These are phyloP conservation scores for Fraxinus sp. DNA, from an alignment of 305 asterid genomes.

Conservation along the genomic window DNA sequence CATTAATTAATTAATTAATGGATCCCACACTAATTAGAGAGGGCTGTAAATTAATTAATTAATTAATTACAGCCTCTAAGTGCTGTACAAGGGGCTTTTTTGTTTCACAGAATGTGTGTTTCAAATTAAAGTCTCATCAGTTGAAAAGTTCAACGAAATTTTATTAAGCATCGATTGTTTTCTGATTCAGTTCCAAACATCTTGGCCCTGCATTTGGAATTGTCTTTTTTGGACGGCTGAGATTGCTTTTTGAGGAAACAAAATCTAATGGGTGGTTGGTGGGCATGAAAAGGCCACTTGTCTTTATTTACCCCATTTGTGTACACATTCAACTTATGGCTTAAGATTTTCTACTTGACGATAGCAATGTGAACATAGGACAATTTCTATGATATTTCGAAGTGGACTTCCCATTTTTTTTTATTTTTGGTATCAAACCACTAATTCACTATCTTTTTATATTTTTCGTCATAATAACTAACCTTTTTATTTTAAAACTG, in stretches of 20 bases:
- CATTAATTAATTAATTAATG: too few relatives aligned
- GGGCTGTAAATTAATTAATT: too few relatives aligned
- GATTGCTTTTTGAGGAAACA: conserved; percentile 8
- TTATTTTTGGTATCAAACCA: too few relatives aligned
- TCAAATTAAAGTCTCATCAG: background rate
- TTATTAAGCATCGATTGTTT: conserved; percentile 24
- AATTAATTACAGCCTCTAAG: too few relatives aligned
- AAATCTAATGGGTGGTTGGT: background rate
- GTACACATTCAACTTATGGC: background rate
- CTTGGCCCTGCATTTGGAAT: background rate
- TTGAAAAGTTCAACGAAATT: background rate
- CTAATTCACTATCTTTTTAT: background rate
- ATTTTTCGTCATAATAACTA: background rate
- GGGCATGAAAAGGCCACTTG: background rate
- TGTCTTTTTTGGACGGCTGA: background rate
- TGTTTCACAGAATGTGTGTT: too few relatives aligned
- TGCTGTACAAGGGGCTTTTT: too few relatives aligned
- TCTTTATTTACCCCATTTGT: too few relatives aligned
- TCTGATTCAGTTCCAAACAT: background rate
- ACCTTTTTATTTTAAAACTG: too few relatives aligned
- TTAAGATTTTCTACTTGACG: too few relatives aligned
- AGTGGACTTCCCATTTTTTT: background rate
- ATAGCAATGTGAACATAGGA: background rate
- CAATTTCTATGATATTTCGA: background rate
- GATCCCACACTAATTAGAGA: too few relatives aligned